A percentile compares a stretch with the other conserved stretches of the same genome.
Evolutionary conservation across 371 early-diverging fungal genomes (phyloP).

Genomic region (Mucor ambiguus): DNA sequence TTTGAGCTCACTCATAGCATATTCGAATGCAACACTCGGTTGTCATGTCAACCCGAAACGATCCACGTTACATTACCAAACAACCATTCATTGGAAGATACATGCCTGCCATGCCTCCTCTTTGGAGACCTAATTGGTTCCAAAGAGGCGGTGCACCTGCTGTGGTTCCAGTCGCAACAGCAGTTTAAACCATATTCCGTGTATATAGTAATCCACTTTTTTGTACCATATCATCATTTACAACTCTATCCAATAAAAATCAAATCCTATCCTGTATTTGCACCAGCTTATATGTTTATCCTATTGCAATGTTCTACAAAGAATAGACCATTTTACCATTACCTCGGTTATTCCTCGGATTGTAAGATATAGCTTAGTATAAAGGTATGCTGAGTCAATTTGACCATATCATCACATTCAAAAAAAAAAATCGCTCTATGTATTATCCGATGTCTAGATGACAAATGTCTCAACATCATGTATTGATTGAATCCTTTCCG

Average conservation of each 20-base stretch:
- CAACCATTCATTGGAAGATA: background rate
- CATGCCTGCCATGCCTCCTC: conserved; percentile 1
- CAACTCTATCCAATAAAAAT: background rate
- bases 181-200: conserved; percentile 1
- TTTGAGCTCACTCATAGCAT: background rate
- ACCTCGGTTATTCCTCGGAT: background rate
- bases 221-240: background rate
- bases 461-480: background rate
- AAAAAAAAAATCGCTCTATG: background rate
- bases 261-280: background rate
- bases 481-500: background rate
- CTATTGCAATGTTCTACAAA: background rate
- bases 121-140: conserved; percentile 3
- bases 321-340: background rate
- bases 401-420: background rate
- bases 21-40: conserved; percentile 5
- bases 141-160: conserved; percentile 3
- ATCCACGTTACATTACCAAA: background rate
- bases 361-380: no score
- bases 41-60: conserved; percentile 6
- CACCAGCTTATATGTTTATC: background rate
- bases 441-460: background rate
- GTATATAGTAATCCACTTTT: background rate
- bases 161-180: background rate
- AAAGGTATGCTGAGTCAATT: background rate